Conservation (phyloP, 106 monocot genomes). For the Apostasia ramifera region DNA sequence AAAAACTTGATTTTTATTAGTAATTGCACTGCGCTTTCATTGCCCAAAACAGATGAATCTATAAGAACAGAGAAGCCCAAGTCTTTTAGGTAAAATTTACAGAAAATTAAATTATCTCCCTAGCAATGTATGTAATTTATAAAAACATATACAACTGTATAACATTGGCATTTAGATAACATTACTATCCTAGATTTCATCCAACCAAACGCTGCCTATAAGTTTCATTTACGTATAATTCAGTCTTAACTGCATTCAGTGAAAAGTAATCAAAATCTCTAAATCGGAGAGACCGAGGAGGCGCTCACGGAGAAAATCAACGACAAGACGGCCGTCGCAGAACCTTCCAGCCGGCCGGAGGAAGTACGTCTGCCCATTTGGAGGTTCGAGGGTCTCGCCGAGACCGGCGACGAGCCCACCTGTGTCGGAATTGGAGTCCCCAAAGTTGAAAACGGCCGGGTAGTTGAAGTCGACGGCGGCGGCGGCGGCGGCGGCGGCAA, state of each 20-base stretch:
- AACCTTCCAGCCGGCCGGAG: conserved; percentile 55
- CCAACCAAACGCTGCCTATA: too few relatives aligned
- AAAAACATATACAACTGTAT: too few relatives aligned
- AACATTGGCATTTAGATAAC: too few relatives aligned
- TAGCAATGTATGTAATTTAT: too few relatives aligned
- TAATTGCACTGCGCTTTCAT: too few relatives aligned
- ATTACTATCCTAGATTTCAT: too few relatives aligned
- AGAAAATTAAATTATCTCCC: too few relatives aligned
- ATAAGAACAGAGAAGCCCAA: too few relatives aligned
- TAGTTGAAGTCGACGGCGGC: conserved; percentile 43
- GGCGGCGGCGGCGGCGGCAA: background rate
- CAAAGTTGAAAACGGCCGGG: conserved; percentile 89
- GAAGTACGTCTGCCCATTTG: conserved; percentile 71
- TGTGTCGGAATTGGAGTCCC: conserved; percentile 95
- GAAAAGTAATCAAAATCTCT: background rate
- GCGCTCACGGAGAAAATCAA: conserved; percentile 73
- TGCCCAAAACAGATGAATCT: too few relatives aligned
- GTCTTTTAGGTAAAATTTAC: too few relatives aligned
- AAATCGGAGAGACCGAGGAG: background rate
- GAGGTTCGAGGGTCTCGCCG: conserved; percentile 37
- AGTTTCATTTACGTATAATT: background rate
- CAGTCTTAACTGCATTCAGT: background rate
- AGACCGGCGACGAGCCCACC: conserved; percentile 53
- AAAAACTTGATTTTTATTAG: too few relatives aligned
- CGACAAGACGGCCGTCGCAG: conserved; percentile 84